Base-by-base conservation (phyloP, 1,284 basidiomycete genomes). In the Tranzscheliella williamsii region DNA sequence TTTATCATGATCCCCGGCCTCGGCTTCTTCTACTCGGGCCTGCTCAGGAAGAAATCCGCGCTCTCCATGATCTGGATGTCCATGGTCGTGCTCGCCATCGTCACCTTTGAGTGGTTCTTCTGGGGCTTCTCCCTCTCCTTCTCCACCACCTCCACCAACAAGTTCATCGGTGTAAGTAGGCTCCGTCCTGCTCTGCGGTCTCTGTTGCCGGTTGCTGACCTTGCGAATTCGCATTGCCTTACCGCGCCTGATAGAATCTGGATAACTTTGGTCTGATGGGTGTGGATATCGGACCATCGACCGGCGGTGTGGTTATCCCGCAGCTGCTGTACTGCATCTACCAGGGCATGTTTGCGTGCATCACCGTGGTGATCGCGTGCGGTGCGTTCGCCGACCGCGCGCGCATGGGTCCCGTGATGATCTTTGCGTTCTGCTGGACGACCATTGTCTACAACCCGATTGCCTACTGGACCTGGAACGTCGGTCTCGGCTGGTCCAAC, bases 381-480 rank as follows among this genome's bases (percentile, higher is more conserved):
- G 92, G 93, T 69, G 94, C 91, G 20, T 86, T 94, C 57, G 91
- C 93, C 18, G 94, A 97, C 78, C 90, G 91, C 43, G 86, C 86
- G 15, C 86, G 87, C 15, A 83, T 97, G 8, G 91, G 90, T 0
- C 94, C 93, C 2, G 80, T 91, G 51, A 81, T 94, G 39, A 84
- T 93, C 54, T 96, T 64, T 24, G 84, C 89, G 63, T 96, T 97
- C 79, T 76, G 86, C 52, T 98, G 94, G 92, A 82, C 87, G 11
- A 96, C 93, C 4, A 79, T 96, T 56, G 92, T 95, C 24, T 96
- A 96, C 80, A 70, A 64, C 54, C 76, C 75, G 24, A 67, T 77
- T 38, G 75, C 73, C 18, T 69, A 63, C 61, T 76, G 73, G 75
- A 74, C 75, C 1, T 78, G 76, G 76, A 76, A 72, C 55, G 48